A percentile compares a stretch with the other conserved stretches of the same genome.
Evolutionary conservation across 148 eudicot genomes (phyloP).

Genomic region (Amaranthus hypochondriacus): DNA sequence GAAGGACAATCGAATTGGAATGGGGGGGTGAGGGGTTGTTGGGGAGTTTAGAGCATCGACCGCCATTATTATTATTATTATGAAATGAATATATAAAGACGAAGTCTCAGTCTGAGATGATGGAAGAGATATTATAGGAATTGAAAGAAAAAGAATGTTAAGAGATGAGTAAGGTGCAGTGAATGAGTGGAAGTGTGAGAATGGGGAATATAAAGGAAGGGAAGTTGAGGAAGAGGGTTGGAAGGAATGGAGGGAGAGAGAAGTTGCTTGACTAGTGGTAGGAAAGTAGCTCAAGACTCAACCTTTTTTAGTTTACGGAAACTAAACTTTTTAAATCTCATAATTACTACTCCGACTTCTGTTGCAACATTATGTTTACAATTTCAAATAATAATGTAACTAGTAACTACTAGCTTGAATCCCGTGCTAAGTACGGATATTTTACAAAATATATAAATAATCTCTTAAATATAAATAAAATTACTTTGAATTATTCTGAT

Average conservation of each 20-base stretch:
- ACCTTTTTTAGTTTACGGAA: no score
- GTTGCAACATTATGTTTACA: no score
- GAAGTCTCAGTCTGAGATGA: background rate
- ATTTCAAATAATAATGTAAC: no score
- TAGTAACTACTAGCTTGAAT: no score
- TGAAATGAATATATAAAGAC: background rate
- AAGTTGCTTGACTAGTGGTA: slow-evolving; percentile 56
- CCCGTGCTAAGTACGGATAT: no score
- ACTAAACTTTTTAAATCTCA: no score
- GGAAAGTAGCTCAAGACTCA: slow-evolving; percentile 22
- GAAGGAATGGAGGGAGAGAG: slow-evolving; percentile 14
- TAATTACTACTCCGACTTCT: no score
- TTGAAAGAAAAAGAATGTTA: background rate
- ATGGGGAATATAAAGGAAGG: slow-evolving; percentile 17
- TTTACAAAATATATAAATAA: no score
- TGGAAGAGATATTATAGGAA: background rate
- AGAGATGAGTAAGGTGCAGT: background rate
- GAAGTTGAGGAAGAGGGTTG: background rate
- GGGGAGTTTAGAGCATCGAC: slow-evolving; percentile 66
- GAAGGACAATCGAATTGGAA: slow-evolving; percentile 27
- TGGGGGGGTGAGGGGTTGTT: slow-evolving; percentile 22
- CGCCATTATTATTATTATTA: slow-evolving; percentile 34
- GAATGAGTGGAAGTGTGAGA: background rate
- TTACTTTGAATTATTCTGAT: no score
- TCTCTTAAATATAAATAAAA: no score